phyloP scores from a whole-genome alignment of 164 flowering plant genomes.

The Houttuynia cordata region DNA sequence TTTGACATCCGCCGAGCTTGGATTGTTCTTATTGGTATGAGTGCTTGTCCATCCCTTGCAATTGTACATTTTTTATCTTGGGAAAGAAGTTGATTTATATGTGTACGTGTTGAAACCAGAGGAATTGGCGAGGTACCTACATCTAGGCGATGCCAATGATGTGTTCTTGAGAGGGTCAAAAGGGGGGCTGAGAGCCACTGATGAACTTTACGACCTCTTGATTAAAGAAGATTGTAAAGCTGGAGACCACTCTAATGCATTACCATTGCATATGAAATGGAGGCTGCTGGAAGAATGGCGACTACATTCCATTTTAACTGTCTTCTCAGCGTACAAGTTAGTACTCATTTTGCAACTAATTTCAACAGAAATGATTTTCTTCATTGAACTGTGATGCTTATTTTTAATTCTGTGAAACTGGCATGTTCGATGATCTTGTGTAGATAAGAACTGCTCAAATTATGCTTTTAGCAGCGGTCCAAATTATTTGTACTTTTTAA shows the following conservation, averaged over 20 bases:
- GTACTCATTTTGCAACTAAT: background rate
- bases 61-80: background rate
- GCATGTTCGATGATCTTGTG: too few relatives aligned
- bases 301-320: constrained; percentile 92
- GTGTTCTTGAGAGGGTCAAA: constrained; percentile 83
- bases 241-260: constrained; percentile 94
- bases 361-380: background rate
- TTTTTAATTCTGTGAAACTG: too few relatives aligned
- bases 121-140: constrained; percentile 64
- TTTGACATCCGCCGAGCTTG: constrained; percentile 85
- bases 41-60: background rate
- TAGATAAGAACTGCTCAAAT: background rate
- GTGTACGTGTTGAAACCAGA: constrained; percentile 26
- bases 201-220: constrained; percentile 73
- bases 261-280: constrained; percentile 97
- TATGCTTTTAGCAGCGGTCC: background rate
- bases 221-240: constrained; percentile 85
- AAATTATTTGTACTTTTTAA: too few relatives aligned
- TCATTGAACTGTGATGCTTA: background rate
- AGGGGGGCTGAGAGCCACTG: constrained; percentile 84
- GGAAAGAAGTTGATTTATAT: background rate
- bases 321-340: constrained; percentile 89
- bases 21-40: constrained; percentile 76
- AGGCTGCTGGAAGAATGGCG: constrained; percentile 92
- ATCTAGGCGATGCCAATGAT: constrained; percentile 71